Base-by-base conservation (phyloP, 202 grass and related monocot genomes). In the Elaeis oleifera region DNA sequence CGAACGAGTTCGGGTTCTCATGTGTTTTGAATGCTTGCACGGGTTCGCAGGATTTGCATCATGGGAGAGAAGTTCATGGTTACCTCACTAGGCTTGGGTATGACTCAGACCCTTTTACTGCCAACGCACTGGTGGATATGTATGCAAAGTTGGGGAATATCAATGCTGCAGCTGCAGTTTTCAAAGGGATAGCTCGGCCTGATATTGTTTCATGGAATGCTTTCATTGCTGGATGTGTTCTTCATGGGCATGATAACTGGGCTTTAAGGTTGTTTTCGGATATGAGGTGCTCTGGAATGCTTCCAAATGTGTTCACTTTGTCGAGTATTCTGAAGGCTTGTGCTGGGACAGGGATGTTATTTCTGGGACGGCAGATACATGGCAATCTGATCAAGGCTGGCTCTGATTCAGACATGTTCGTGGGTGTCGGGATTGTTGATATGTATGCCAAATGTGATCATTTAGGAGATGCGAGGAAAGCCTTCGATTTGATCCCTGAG, bases 161-260 rank as follows among this genome's bases (percentile, higher is more conserved):
- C 27, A 4, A 72, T 14, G 71, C 60, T 66, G 81, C 92, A 15
- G 61, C 70, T 8, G 44, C 77, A 24, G 64, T 89, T 74, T 89
- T 97, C 19, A 26, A 79, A 23, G 79, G 72, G 32, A 84, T 90
- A 20, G 52, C 76, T 27, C 50, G 63, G 18, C 64, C n/a, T 0
- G 91, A 96, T 59, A 68, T 96, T 49, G 74, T 96, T 76, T 90
- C 84, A 5, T 96, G 91, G 92, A 96, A 89, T 54, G 71, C 84
- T 56, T 76, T 91, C 21, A 89, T 96, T 81, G 78, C 84, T 1
- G 87, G 81, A 6, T 91, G 92, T 28, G 79, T 91, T 29, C 80
- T 85, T 77, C 79, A 86, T 73, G 79, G 87, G 0, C 84, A 89
- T 48, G 79, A 91, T 76, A 68, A 69, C 50, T 74, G 51, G 65